Base-by-base conservation (phyloP, 768 basidiomycete genomes). In the Solioccasus polychromus region DNA sequence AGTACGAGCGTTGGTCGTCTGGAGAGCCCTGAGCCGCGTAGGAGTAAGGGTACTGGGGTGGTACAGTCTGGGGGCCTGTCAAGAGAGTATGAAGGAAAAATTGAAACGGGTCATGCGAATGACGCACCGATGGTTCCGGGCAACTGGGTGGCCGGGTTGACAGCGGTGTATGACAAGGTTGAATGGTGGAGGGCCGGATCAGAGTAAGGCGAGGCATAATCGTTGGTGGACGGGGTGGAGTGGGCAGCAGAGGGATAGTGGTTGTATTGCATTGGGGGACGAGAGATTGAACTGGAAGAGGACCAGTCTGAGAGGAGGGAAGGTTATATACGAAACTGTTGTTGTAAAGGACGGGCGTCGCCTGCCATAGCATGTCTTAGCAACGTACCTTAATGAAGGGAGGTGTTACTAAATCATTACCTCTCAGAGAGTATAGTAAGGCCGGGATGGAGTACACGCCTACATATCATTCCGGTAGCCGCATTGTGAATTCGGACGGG, bases 381-480 rank as follows among this genome's bases (percentile, higher is more conserved):
- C 59, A 64, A 59, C 53, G 64, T 66, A 64, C 64, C 64, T 66
- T 66, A 66, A 66, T 66, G 66, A 62, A 66, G 32, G 45, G 53
- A 66, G 32, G 44, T 35, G 64, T 66, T 66, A 66, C 64, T 66
- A 62, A 68, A 66, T 68, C 54, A 66, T 66, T 66, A 66, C 66
- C 55, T 68, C 55, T 60, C 31, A 55, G 51, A 57, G 45, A 61
- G 60, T 51, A 66, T 58, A 60, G 61, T 59, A 62, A 55, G 35
- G 49, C 60, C 66, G 66, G 63, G 61, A 55, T 61, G 61, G 60
- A 47, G 47, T 48, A 51, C 63, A 67, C 57, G 64, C 63, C 45
- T n/a, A n/a, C 51, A 59, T 54, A 62, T 66, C 54, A 58, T 56
- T 64, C 59, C 59, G 66, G 63, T 63, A 63, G 54, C 23, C n/a